Evolutionary conservation across 306 rosid species (phyloP), one percentile per base, ranked within the genome.

Genomic region (Trifolium dubium): DNA sequence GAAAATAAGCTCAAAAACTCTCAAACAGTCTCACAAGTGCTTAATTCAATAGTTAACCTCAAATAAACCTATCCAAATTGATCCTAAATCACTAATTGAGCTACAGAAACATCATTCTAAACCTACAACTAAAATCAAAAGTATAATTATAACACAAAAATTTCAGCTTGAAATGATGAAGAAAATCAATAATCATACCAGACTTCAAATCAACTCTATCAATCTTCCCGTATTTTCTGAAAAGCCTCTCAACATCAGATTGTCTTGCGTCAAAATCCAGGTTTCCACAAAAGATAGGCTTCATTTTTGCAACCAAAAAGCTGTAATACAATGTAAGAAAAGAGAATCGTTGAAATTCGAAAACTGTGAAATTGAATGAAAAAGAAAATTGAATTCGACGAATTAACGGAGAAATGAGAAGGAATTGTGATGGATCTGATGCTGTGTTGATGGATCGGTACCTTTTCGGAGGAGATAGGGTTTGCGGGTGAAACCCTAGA

Each of bases 171-270:
- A 17, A 10, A 49, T 40, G 35, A 12, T 47, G 32, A 67, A 67
- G 56, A 77, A 56, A 6, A 10, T 15, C 80, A 74, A 77, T 50
- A 6, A 10, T 15, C 80, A 74, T 80, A 91, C 97, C 97, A 23
- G 97, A 91, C 76, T 91, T 91, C 60, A 91, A 72, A 81, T 91
- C 97, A 51, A 91, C 97, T 74, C 94, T 82, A 40, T 91, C 97
- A 59, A 91, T 92, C 82, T 86, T 91, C 70, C 97, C 97, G 75
- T 91, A 91, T 84, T 85, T 85, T 64, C 78, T 84, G 81, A 91
- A 91, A 44, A 91, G 92, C 61, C 94, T 86, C 79, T 91, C 97
- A 5, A 91, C 81, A 72, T 91, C 92, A 11, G 90, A 84, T 53
- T 91, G 97, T 55, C 92, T 85, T 3, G 97, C 88, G 54, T 91